Conservation (phyloP, 495 filamentous ascomycete species). For the Annulohypoxylon nitens region DNA sequence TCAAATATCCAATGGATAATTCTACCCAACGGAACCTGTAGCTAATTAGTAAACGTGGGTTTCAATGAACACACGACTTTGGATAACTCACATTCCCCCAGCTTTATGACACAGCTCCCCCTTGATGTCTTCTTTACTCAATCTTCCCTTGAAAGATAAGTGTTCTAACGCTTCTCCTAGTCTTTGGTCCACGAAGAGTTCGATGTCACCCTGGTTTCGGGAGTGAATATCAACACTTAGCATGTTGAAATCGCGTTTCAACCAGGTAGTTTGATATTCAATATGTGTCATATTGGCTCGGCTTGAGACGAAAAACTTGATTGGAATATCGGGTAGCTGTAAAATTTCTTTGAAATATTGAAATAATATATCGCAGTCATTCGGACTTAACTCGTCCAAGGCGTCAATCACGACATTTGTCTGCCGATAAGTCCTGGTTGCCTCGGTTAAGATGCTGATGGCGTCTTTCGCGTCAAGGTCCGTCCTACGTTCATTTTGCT, state of each 20-base stretch:
- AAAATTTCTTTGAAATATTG: not conserved
- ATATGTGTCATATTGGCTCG: not conserved
- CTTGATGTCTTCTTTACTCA: constrained; percentile 1
- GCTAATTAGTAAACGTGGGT: not conserved
- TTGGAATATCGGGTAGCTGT: not conserved
- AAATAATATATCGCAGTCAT: not conserved
- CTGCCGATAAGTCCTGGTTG: not conserved
- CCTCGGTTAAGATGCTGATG: not conserved
- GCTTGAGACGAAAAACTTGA: not conserved
- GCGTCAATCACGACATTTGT: not conserved
- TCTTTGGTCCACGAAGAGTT: not conserved
- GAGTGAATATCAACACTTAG: not conserved
- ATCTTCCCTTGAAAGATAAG: not conserved
- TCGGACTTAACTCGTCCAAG: not conserved
- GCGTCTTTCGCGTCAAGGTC: not conserved
- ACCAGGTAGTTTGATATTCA: not conserved
- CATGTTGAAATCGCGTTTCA: not conserved
- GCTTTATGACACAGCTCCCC: not conserved
- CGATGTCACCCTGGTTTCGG: not conserved
- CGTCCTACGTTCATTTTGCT: not conserved
- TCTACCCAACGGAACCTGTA: constrained; percentile 3
- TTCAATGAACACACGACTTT: not conserved
- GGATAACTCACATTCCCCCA: not conserved
- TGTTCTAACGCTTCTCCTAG: not conserved
- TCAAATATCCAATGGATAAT: constrained; percentile 2